These are phyloP conservation scores for Saccharomycopsis vini DNA, from an alignment of 805 yeast genomes.

Conservation along the genomic window DNA sequence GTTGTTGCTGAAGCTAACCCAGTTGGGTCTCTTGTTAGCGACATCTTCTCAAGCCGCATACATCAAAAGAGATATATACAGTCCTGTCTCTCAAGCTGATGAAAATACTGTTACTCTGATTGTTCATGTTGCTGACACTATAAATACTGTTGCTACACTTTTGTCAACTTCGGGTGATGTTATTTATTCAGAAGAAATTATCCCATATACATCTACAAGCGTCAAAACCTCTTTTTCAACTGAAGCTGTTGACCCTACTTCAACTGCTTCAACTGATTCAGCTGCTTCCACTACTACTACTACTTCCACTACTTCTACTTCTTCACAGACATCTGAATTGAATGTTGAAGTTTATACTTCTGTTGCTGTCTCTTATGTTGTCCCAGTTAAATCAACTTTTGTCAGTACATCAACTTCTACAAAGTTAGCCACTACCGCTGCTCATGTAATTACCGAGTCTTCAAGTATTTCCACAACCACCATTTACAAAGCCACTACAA, in stretches of 20 bases:
- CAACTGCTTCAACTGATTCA: neutral
- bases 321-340: neutral
- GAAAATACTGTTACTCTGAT: neutral
- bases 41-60: too few relatives aligned
- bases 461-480: constrained; percentile 12
- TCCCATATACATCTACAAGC: neutral
- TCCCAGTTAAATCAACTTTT: neutral
- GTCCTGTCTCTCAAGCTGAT: too few relatives aligned
- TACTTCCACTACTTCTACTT: neutral
- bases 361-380: neutral
- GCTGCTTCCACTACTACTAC: neutral
- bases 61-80: too few relatives aligned
- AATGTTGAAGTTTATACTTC: neutral
- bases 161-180: constrained; percentile 9
- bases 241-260: neutral
- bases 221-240: neutral
- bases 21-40: too few relatives aligned
- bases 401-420: neutral
- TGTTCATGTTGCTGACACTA: constrained; percentile 1
- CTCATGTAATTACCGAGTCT: neutral
- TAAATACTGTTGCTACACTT: neutral
- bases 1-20: too few relatives aligned
- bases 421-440: constrained; percentile 5
- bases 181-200: constrained; percentile 7
- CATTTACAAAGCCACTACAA: constrained; percentile 6